These are phyloP conservation scores for Acacia crassicarpa DNA, from an alignment of 306 rosid genomes.

Conservation along the genomic window DNA sequence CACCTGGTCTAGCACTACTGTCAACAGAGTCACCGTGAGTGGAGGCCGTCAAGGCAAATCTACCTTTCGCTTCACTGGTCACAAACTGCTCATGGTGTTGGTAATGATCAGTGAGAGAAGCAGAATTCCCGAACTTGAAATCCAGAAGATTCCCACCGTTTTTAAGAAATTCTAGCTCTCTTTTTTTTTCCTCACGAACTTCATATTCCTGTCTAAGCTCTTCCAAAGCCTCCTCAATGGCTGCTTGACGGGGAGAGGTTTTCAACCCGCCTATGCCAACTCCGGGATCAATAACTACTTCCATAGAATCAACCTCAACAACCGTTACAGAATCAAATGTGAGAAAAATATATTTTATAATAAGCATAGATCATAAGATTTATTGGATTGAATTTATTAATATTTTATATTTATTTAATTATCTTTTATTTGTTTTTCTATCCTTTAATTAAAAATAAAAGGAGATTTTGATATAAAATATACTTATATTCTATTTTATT, in stretches of 20 bases:
- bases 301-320: constrained; percentile 99
- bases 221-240: constrained; percentile 88
- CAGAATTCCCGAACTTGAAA: constrained; percentile 84
- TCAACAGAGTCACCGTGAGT: constrained; percentile 98
- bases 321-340: constrained; percentile 57
- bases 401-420: no score
- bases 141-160: constrained; percentile 98
- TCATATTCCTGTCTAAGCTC: constrained; percentile 94
- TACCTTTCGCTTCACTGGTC: constrained; percentile 97
- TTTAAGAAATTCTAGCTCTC: constrained; percentile 95
- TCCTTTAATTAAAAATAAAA: no score
- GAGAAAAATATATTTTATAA: no score
- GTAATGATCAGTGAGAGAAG: constrained; percentile 69
- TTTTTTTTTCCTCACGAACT: constrained; percentile 92
- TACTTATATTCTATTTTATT: no score
- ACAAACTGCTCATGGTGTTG: constrained; percentile 90
- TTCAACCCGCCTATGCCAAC: constrained; percentile 90
- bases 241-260: constrained; percentile 91
- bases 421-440: no score
- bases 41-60: constrained; percentile 95
- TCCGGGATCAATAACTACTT: constrained; percentile 98
- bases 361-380: no score
- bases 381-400: no score
- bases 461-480: no score
- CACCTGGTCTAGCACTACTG: constrained; percentile 93